Evolutionary conservation across 192 early-diverging fungal species (phyloP).

Genomic region (Backusella circina): DNA sequence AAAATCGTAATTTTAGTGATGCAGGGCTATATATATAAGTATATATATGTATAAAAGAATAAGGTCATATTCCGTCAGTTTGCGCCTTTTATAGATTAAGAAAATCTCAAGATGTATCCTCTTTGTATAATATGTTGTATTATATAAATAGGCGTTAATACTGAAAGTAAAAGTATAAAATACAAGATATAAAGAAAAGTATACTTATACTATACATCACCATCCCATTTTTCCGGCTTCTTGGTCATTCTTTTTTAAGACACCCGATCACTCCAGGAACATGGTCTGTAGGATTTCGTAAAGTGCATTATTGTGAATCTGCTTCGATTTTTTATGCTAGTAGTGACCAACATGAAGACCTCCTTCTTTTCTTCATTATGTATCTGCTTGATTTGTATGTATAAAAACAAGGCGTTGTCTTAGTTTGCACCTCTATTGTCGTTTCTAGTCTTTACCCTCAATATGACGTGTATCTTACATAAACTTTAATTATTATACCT

Average conservation of each 20-base stretch:
- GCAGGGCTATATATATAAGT: not conserved
- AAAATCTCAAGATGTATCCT: too few species aligned
- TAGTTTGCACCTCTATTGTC: not conserved
- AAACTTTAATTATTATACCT: too few species aligned
- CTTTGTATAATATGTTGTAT: too few species aligned
- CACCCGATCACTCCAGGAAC: not conserved
- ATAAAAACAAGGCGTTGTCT: not conserved
- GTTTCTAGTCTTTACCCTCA: not conserved
- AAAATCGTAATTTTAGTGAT: not conserved
- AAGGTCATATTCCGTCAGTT: not conserved
- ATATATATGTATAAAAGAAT: too few species aligned
- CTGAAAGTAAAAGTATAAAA: too few species aligned
- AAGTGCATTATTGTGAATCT: not conserved
- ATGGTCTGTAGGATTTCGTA: not conserved
- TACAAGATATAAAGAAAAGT: too few species aligned
- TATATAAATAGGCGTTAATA: too few species aligned
- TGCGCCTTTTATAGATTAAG: not conserved
- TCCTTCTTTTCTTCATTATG: not conserved
- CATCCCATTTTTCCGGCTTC: too few species aligned
- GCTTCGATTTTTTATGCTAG: not conserved
- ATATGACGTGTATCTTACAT: not conserved
- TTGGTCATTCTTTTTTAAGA: not conserved
- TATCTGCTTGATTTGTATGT: not conserved
- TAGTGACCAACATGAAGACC: not conserved
- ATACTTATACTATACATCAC: too few species aligned